A percentile compares a stretch with the other conserved stretches of the same genome.
Evolutionary conservation across 2,329 filamentous ascomycete genomes (phyloP).

Genomic region (Thelonectria olida): DNA sequence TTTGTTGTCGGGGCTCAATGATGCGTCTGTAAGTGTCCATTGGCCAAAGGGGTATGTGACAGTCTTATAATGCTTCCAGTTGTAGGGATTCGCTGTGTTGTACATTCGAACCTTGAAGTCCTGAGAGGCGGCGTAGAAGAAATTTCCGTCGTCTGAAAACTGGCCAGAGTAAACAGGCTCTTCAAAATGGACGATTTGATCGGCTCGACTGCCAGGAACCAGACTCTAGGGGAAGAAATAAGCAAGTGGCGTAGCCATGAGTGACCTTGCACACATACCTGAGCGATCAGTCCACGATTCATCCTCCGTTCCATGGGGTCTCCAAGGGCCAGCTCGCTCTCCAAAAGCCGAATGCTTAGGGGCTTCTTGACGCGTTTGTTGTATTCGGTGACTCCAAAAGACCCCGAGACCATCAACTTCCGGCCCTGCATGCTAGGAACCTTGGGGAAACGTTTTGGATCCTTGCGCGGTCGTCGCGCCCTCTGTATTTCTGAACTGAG

Average conservation of each 20-base stretch:
- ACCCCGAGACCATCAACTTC: constrained; percentile 82
- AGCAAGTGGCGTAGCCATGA: constrained; percentile 3
- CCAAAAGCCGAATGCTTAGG: constrained; percentile 76
- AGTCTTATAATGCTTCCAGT: constrained; percentile 96
- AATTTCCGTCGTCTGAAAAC: constrained; percentile 96
- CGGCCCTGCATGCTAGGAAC: constrained; percentile 82
- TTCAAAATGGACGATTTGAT: constrained; percentile 89
- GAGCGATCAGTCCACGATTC: constrained; percentile 73
- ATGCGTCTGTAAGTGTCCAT: constrained; percentile 97
- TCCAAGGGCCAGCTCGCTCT: constrained; percentile 82
- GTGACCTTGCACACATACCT: constrained; percentile 57
- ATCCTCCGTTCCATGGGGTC: constrained; percentile 66
- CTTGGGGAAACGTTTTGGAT: constrained; percentile 76
- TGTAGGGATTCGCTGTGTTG: constrained; percentile 93
- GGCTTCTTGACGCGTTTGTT: constrained; percentile 64
- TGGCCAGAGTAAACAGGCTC: constrained; percentile 92
- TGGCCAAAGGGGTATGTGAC: constrained; percentile 85
- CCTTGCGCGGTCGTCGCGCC: constrained; percentile 51
- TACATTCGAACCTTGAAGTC: constrained; percentile 98
- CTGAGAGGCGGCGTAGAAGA: constrained; percentile 92
- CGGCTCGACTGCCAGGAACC: constrained; percentile 80
- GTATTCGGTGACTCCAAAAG: constrained; percentile 76
- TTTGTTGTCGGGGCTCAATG: constrained; percentile 88
- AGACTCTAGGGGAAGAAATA: constrained; percentile 62
- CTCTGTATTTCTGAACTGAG: constrained; percentile 53